Evolutionary conservation across 1,139 yeast genomes (phyloP), one percentile per base, ranked within the genome.

Genomic region (Suhomyces terraborum): DNA sequence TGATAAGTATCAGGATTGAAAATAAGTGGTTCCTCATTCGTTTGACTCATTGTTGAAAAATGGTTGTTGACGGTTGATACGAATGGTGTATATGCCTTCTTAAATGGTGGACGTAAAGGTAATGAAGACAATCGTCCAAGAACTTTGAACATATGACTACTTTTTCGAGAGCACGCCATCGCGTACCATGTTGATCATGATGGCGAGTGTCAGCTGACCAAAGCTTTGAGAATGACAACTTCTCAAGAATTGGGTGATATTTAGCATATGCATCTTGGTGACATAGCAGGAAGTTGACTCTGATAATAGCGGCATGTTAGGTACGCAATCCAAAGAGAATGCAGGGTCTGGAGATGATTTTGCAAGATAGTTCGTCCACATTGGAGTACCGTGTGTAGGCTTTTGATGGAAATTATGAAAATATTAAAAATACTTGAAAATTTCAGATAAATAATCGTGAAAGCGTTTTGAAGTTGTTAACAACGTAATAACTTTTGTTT

Each of bases 1-100:
- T 93, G 98, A 53, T 86, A 87, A 0, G 98, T 88, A 51, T 84
- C 78, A 16, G 96, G 96, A 3, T 96, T 96, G 62, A 88, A 72
- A 37, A 73, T 68, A 34, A 38, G 36, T 10, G 42, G 43, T 8
- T 34, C 31, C 20, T 32, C 45, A 14, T 19, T 38, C 12, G 23
- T 28, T 19, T 37, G 34, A 8, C 38, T 17, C 45, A 42, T 40
- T 12, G 27, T 13, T 12, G 13, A 12, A 16, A 12, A 24, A 12
- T 16, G 27, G 16, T 8, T 3, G 16, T 6, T 30, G 12, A 17
- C 14, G n/a, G 7, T 16, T 12, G 35, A 19, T 27, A 25, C 26
- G 4, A 29, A 25, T 34, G 29, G 14, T 10, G 10, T 9, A 12
- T 12, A 6, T 8, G 12, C 10, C 12, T 24, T 16, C 9, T 14